Evolutionary conservation across 768 basidiomycete species (phyloP).

Genomic region (Xanthoconium purpureum): DNA sequence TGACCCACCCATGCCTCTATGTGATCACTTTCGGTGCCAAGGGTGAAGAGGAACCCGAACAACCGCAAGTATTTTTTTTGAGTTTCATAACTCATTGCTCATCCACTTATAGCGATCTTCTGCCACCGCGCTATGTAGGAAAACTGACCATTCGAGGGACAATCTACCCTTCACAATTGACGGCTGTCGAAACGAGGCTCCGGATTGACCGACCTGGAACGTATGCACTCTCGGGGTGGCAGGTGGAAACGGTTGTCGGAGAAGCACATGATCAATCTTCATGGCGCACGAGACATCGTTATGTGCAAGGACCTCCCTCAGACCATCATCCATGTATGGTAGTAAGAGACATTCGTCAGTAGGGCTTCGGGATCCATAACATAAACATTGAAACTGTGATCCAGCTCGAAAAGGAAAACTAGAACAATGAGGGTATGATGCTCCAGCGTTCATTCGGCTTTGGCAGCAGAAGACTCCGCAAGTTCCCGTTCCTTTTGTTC

Average conservation of each 20-base stretch:
- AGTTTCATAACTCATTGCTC: conserved; percentile 1
- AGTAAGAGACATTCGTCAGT: conserved; percentile 22
- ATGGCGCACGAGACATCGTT: conserved; percentile 39
- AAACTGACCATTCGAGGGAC: conserved; percentile 62
- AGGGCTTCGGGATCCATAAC: conserved; percentile 3
- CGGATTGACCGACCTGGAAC: conserved; percentile 63
- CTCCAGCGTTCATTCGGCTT: conserved; percentile 16
- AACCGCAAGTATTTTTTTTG: conserved; percentile 17
- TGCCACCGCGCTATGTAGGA: conserved; percentile 60
- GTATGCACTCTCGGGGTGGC: conserved; percentile 68
- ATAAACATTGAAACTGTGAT: conserved; percentile 15
- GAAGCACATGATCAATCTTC: conserved; percentile 27
- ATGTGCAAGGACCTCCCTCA: conserved; percentile 36
- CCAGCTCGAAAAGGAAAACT: background rate
- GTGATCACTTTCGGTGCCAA: conserved; percentile 46
- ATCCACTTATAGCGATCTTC: conserved; percentile 34
- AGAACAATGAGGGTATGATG: conserved; percentile 15
- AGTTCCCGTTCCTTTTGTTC: conserved; percentile 36
- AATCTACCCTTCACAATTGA: conserved; percentile 48
- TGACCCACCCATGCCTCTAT: conserved; percentile 57
- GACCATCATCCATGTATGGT: conserved; percentile 34
- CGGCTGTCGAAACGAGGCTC: conserved; percentile 46
- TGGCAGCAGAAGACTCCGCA: conserved; percentile 18
- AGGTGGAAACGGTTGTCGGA: conserved; percentile 61
- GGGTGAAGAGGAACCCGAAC: conserved; percentile 17